phyloP scores from a whole-genome alignment of 352 stramenopile genomes.

The Globisporangium heterothallicum region DNA sequence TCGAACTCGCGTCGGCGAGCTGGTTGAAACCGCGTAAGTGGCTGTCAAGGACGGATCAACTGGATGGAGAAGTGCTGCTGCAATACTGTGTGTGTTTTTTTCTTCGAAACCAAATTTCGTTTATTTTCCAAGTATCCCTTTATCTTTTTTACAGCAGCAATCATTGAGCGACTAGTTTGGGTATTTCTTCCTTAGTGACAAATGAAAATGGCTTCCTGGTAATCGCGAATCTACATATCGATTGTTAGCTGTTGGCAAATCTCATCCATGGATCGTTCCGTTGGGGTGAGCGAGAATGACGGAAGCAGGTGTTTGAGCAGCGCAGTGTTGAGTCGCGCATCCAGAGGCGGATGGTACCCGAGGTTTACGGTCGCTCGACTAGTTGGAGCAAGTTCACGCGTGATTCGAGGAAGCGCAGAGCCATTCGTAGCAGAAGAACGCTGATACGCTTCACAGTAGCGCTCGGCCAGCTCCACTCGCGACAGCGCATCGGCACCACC shows the following conservation, averaged over 20 bases:
- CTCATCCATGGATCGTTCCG: slow-evolving; percentile 13
- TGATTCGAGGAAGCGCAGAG: neutral
- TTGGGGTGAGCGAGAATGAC: slow-evolving; percentile 13
- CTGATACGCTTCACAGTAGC: slow-evolving; percentile 21
- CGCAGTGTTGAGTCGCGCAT: slow-evolving; percentile 33
- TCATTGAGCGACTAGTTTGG: too few species aligned
- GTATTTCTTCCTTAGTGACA: too few species aligned
- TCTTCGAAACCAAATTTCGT: too few species aligned
- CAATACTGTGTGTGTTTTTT: neutral
- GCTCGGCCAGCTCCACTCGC: slow-evolving; percentile 35
- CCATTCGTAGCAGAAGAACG: slow-evolving; percentile 2
- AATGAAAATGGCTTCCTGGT: too few species aligned
- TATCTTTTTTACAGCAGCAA: too few species aligned
- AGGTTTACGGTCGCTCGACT: slow-evolving; percentile 29
- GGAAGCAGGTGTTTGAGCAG: slow-evolving; percentile 22
- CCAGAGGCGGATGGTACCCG: slow-evolving; percentile 40
- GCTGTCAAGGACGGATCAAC: neutral
- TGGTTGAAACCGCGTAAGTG: slow-evolving; percentile 45
- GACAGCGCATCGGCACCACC: slow-evolving; percentile 42
- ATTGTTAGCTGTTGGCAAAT: slow-evolving; percentile 19
- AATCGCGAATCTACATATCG: neutral
- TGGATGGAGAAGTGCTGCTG: neutral
- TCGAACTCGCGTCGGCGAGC: slow-evolving; percentile 24
- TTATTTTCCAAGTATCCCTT: too few species aligned
- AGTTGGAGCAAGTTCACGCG: slow-evolving; percentile 21